Evolutionary conservation across 2,329 filamentous ascomycete genomes (phyloP), one percentile per base, ranked within the genome.

Genomic region (Seiridium cupressi): DNA sequence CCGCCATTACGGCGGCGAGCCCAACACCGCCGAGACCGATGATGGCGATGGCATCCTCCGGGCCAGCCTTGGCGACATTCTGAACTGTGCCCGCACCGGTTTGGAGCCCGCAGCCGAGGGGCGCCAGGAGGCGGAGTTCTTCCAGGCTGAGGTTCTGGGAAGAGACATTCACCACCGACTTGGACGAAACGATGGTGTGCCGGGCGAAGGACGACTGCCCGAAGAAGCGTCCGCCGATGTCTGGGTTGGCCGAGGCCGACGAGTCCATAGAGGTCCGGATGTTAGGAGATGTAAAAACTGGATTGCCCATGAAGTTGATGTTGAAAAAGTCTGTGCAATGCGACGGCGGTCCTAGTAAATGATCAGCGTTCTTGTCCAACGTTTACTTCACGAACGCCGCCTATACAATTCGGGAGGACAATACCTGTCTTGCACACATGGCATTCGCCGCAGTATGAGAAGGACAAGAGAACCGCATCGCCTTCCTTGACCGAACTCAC

Each of bases 251-350:
- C 79, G 63, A 57, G 81, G 66, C 54, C 78, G 73, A 10, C 79
- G 71, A 42, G 77, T 63, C 4, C 64, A 66, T 5, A 72, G 61
- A 79, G 10, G 49, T 51, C 49, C 32, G 10, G 34, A 51, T 35
- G 13, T 51, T 4, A 7, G 35, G 49, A n/a, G 49, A 51, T 6
- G 49, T 51, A 81, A 61, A 61, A 51, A 77, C 80, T 1, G 74
- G 77, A 60, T 81, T 78, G 1, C 79, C 80, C 66, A 82, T 82
- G 68, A 84, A 85, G 67, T 85, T 85, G 62, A 79, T 73, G 4
- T 73, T 69, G 55, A 76, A 76, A 66, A 81, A 84, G n/a, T 73
- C 65, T 53, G 69, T 64, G 71, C 83, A 86, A 67, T 84, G 78
- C 1, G 79, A 78, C 1, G 76, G 76, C 36, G 77, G 74, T 4